These are phyloP conservation scores for Apiospora hydei DNA, from an alignment of 2,329 filamentous ascomycete species.

Conservation along the genomic window DNA sequence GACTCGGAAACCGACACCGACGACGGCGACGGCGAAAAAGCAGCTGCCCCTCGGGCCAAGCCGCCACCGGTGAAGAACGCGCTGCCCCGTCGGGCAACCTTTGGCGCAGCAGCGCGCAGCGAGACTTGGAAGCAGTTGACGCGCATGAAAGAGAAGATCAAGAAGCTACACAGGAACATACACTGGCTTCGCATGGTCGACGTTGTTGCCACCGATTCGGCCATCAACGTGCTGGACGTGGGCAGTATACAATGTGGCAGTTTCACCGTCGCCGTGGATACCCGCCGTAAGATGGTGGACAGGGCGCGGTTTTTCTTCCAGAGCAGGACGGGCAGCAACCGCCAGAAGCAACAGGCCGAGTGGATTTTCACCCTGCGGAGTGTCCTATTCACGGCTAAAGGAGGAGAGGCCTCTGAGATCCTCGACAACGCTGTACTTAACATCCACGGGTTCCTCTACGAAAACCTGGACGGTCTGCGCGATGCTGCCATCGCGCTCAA, in stretches of 20 bases:
- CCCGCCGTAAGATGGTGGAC: slow-evolving; percentile 88
- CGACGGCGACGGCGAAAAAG: slow-evolving; percentile 39
- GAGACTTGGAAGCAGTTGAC: slow-evolving; percentile 84
- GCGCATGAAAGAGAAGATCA: slow-evolving; percentile 82
- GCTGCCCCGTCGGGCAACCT: slow-evolving; percentile 39
- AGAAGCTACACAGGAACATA: slow-evolving; percentile 84
- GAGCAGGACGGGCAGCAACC: slow-evolving; percentile 67
- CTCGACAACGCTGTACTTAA: slow-evolving; percentile 89
- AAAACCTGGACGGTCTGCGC: slow-evolving; percentile 82
- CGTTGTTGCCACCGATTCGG: slow-evolving; percentile 82
- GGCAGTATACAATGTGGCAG: slow-evolving; percentile 86
- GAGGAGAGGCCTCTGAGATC: slow-evolving; percentile 83
- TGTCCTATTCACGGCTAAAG: slow-evolving; percentile 86
- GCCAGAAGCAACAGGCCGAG: slow-evolving; percentile 79
- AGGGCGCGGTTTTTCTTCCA: slow-evolving; percentile 88
- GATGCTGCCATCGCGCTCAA: slow-evolving; percentile 93
- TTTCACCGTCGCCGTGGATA: slow-evolving; percentile 88
- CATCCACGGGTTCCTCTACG: slow-evolving; percentile 88
- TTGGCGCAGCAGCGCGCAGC: slow-evolving; percentile 56
- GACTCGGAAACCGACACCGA: slow-evolving; percentile 36
- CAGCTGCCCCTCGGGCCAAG: slow-evolving; percentile 30
- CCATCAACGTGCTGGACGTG: slow-evolving; percentile 78
- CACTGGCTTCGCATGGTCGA: slow-evolving; percentile 91
- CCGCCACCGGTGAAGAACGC: slow-evolving; percentile 38
- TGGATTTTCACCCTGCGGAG: slow-evolving; percentile 91